Conservation (phyloP, 2,329 filamentous ascomycete genomes). For the Microdochium paspali region DNA sequence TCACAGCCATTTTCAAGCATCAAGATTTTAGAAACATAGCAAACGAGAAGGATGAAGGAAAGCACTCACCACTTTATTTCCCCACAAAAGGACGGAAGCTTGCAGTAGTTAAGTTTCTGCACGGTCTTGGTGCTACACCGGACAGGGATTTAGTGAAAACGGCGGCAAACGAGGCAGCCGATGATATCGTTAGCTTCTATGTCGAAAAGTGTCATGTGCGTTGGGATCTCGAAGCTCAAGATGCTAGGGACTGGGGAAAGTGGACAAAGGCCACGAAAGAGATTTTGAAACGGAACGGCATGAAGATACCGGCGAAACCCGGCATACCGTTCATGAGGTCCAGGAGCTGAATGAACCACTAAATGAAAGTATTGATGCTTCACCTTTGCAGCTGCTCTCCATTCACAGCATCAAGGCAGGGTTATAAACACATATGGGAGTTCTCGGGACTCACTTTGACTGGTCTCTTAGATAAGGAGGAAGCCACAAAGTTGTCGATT, state of each 20-base stretch:
- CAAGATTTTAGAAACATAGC: no score
- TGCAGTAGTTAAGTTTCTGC: not conserved
- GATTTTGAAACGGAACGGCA: not conserved
- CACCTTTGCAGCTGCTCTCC: not conserved
- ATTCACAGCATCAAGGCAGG: no score
- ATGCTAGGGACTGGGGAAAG: not conserved
- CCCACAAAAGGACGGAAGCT: no score
- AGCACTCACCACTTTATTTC: no score
- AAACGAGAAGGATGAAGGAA: no score
- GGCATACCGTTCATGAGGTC: no score
- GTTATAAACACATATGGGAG: no score
- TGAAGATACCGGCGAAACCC: not conserved
- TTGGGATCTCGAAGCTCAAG: not conserved
- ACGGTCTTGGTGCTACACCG: not conserved
- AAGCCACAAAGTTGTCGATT: no score
- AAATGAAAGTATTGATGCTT: not conserved
- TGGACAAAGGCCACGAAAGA: not conserved
- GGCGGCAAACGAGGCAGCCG: not conserved
- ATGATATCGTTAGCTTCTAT: not conserved
- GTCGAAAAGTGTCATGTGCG: not conserved
- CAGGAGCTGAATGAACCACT: no score
- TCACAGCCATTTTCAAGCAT: no score
- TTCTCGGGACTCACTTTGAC: no score
- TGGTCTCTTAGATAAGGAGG: no score
- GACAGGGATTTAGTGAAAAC: not conserved